Evolutionary conservation across 208 protist species (phyloP), one percentile per base, ranked within the genome.

Genomic region (Trypanosoma scelopori): DNA sequence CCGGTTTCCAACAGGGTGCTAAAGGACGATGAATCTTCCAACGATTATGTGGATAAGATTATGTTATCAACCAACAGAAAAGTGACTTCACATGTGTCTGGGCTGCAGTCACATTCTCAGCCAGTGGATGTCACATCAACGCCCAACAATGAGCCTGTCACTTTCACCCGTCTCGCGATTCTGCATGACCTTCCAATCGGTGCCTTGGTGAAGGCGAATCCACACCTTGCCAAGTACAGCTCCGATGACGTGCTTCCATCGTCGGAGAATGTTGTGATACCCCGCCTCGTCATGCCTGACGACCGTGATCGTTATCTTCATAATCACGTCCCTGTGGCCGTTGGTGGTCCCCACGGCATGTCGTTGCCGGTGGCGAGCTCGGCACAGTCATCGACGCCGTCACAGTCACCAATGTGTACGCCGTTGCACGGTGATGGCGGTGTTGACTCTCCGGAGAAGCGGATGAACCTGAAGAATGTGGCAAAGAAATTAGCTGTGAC

Each of bases 91-190:
- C 20, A 25, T 16, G 42, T 28, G 7, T 32, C 13, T 43, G 32
- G 13, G 23, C n/a, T n/a, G 12, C 47, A 47, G 30, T 3, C 1
- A 35, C 13, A 37, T 37, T 20, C 16, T 27, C 13, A 6, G 28
- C 42, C 12, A 6, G 27, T 7, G 16, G 49, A 65, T 47, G 43
- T n/a, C 35, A n/a, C 59, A 7, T 49, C 51, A 1, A 73, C 71
- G 22, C 70, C 53, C 12, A 65, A 70, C 47, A 71, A 77, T 57
- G 75, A 76, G 53, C 70, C 82, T 3, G 57, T 59, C 20, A 83
- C 81, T 18, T 62, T 88, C 13, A 43, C 58, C 41, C 66, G 77
- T 61, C 28, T 84, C 7, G 55, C 78, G 0, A 71, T 76, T 30
- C 25, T 78, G 50, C 68, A 88, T 52, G 61, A 75, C 52, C 22